These are phyloP conservation scores for Williopsis jadinii DNA, from an alignment of 1,139 yeast species.

Conservation along the genomic window DNA sequence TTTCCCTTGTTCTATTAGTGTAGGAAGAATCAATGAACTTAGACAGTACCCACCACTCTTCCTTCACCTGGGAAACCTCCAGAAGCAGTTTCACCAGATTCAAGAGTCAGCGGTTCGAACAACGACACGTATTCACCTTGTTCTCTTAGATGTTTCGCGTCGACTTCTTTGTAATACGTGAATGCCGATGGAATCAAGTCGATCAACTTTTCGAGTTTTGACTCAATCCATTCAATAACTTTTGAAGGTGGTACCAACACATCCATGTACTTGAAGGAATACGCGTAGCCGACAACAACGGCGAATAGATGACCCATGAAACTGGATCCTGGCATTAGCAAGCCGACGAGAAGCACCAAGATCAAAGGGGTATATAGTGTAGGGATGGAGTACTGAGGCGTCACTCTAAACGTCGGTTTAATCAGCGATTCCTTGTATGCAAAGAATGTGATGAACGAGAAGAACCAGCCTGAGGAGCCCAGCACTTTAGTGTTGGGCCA, in stretches of 20 bases:
- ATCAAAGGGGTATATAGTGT: constrained; percentile 56
- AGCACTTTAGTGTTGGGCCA: constrained; percentile 49
- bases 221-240: constrained; percentile 61
- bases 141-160: constrained; percentile 39
- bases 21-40: background rate
- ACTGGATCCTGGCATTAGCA: constrained; percentile 53
- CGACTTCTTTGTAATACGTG: constrained; percentile 48
- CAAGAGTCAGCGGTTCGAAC: constrained; percentile 10
- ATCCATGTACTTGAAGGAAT: constrained; percentile 46
- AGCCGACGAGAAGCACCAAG: constrained; percentile 40
- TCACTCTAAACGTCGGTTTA: constrained; percentile 37
- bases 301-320: constrained; percentile 67
- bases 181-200: constrained; percentile 47
- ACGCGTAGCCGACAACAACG: constrained; percentile 42
- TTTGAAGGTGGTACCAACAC: constrained; percentile 59
- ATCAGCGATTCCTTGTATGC: constrained; percentile 52
- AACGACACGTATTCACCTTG: constrained; percentile 28
- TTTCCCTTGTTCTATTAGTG: no score
- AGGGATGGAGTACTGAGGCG: constrained; percentile 40
- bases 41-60: constrained; percentile 1
- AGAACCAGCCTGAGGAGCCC: constrained; percentile 73
- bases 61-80: constrained; percentile 29
- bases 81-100: constrained; percentile 4
- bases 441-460: constrained; percentile 60
- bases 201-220: constrained; percentile 42